Evolutionary conservation across 331 rosid genomes (phyloP).

Genomic region (Malus hybrid): DNA sequence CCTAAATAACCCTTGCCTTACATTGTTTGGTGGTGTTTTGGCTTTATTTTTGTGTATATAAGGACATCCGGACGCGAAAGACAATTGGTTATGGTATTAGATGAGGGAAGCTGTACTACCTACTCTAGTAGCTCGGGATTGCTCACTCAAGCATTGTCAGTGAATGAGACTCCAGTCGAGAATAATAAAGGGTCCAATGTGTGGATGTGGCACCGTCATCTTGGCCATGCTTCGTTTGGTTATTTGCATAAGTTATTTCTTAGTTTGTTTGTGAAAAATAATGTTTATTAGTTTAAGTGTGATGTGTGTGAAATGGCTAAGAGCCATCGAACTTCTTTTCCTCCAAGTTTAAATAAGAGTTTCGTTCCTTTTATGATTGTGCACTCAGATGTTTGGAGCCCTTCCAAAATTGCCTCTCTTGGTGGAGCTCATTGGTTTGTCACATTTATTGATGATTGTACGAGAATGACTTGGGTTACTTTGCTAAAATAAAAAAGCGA

Average conservation of each 20-base stretch:
- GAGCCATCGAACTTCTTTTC: neutral
- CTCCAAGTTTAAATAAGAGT: neutral
- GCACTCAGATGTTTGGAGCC: neutral
- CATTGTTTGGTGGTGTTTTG: neutral
- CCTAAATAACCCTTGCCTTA: neutral
- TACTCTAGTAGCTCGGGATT: neutral
- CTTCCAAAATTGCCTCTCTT: neutral
- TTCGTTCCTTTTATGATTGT: fast-evolving
- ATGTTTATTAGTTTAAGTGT: too few relatives aligned
- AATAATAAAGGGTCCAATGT: neutral
- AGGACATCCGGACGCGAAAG: neutral
- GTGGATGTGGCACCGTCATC: neutral
- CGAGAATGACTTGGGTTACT: neutral
- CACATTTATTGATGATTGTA: neutral
- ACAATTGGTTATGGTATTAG: neutral
- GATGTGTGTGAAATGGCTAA: neutral
- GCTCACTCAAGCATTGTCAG: neutral
- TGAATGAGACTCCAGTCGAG: fast-evolving
- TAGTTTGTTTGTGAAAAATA: neutral
- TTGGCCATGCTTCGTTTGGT: neutral
- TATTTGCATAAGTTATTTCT: neutral
- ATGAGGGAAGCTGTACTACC: neutral
- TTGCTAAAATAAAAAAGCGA: too few relatives aligned
- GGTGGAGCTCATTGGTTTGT: neutral
- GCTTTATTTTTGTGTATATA: neutral